These are phyloP conservation scores for Boletus edulis DNA, from an alignment of 768 basidiomycete species.

Conservation along the genomic window DNA sequence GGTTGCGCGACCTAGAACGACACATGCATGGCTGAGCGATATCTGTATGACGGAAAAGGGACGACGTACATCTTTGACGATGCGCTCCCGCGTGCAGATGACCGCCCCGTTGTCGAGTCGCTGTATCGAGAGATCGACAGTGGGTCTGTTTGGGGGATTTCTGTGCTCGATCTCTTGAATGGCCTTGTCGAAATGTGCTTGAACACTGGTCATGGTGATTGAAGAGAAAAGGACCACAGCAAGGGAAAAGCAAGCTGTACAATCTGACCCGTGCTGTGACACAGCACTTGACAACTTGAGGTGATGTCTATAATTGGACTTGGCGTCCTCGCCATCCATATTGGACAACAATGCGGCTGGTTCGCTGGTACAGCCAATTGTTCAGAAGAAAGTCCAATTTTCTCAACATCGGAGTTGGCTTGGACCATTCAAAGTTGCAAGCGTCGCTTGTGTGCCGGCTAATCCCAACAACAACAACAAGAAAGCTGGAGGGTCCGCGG, in stretches of 20 bases:
- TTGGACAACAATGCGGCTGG: not conserved
- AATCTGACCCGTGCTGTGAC: constrained; percentile 1
- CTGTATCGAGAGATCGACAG: constrained; percentile 22
- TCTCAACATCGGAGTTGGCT: not conserved
- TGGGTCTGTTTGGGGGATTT: constrained; percentile 19
- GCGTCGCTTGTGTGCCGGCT: constrained; percentile 3
- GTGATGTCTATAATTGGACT: constrained; percentile 17
- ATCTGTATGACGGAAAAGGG: not conserved
- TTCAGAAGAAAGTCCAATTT: not conserved
- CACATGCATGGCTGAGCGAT: not conserved
- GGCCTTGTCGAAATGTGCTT: constrained; percentile 27
- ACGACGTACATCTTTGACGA: constrained; percentile 24
- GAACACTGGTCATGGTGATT: constrained; percentile 20
- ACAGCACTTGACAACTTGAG: constrained; percentile 3
- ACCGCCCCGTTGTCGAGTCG: constrained; percentile 24
- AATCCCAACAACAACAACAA: no score
- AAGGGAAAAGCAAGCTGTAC: not conserved
- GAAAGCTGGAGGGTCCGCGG: no score
- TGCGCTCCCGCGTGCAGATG: constrained; percentile 26
- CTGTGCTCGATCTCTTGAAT: constrained; percentile 30
- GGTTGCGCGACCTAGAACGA: constrained; percentile 63
- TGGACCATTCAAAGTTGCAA: not conserved
- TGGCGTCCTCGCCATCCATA: not conserved
- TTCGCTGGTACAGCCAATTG: not conserved
- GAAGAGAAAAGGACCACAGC: constrained; percentile 7